A percentile compares a stretch with the other conserved stretches of the same genome.
These are phyloP conservation scores for Scutellaria galericulata DNA, from an alignment of 257 asterid species.

Conservation along the genomic window DNA sequence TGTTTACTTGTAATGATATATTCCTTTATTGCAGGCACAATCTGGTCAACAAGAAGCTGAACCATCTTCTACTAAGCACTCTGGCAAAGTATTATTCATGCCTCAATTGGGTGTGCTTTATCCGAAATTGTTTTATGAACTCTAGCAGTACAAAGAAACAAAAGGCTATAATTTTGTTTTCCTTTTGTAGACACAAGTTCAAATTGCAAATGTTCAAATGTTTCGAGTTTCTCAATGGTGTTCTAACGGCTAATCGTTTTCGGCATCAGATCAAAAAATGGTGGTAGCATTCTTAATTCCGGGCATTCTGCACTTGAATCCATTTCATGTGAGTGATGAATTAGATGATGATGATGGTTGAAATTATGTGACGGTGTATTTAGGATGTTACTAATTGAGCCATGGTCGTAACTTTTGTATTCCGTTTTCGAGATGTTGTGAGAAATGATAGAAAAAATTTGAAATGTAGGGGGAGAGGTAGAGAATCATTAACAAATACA, in stretches of 20 bases:
- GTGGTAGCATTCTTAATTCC: not conserved
- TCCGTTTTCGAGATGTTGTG: too few relatives aligned
- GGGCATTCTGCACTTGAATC: not conserved
- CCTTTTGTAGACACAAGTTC: not conserved
- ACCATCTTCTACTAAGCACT: not conserved
- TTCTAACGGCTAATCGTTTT: not conserved
- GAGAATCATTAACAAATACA: too few relatives aligned
- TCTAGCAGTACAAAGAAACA: not conserved
- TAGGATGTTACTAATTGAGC: too few relatives aligned
- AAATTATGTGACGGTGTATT: too few relatives aligned
- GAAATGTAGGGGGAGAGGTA: too few relatives aligned
- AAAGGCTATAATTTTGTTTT: too few relatives aligned
- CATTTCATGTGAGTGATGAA: not conserved
- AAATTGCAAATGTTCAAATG: too few relatives aligned
- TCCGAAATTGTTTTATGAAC: not conserved
- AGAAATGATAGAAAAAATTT: too few relatives aligned
- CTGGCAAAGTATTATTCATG: not conserved
- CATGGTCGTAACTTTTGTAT: too few relatives aligned
- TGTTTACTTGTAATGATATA: too few relatives aligned
- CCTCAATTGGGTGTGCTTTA: not conserved
- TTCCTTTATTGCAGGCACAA: not conserved
- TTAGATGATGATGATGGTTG: not conserved
- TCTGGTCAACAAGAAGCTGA: not conserved
- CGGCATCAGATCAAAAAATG: not conserved
- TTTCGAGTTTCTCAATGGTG: not conserved